These are phyloP conservation scores for Cinnamomum chago DNA, from an alignment of 164 flowering plant species.

Conservation along the genomic window DNA sequence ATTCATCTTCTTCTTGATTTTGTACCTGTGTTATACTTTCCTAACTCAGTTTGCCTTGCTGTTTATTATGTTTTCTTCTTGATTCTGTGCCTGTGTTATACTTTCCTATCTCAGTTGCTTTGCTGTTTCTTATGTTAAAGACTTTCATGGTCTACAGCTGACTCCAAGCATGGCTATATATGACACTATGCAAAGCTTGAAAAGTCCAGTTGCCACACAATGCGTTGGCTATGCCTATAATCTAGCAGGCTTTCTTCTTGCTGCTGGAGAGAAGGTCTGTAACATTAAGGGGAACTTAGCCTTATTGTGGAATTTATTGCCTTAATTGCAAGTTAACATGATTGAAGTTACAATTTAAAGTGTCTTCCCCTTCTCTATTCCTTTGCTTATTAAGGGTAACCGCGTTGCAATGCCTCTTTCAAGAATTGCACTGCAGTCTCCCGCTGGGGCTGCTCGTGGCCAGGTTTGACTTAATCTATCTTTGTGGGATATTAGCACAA, in stretches of 20 bases:
- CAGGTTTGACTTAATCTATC: conserved; percentile 46
- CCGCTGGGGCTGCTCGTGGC: conserved; percentile 92
- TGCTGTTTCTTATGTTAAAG: not conserved
- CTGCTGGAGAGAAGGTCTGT: conserved; percentile 89
- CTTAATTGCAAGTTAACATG: not conserved
- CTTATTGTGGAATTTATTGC: too few species aligned
- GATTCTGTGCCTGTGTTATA: not conserved
- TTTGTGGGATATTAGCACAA: too few species aligned
- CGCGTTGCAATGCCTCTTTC: conserved; percentile 80
- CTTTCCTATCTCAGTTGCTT: not conserved
- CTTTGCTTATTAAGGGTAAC: conserved; percentile 44
- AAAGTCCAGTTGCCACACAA: conserved; percentile 76
- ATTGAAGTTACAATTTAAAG: not conserved
- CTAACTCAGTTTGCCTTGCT: not conserved
- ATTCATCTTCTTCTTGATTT: not conserved
- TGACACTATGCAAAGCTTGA: conserved; percentile 83
- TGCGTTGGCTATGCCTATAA: conserved; percentile 72
- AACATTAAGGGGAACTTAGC: not conserved
- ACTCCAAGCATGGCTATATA: conserved; percentile 80
- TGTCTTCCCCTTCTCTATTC: conserved; percentile 4
- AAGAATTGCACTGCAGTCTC: conserved; percentile 64
- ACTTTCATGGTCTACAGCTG: conserved; percentile 42
- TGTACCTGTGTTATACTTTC: not conserved
- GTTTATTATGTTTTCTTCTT: not conserved
- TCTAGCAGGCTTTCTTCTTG: conserved; percentile 76